Conservation (phyloP, 176 grass and related monocot genomes). For the Oryza glaberrima region DNA sequence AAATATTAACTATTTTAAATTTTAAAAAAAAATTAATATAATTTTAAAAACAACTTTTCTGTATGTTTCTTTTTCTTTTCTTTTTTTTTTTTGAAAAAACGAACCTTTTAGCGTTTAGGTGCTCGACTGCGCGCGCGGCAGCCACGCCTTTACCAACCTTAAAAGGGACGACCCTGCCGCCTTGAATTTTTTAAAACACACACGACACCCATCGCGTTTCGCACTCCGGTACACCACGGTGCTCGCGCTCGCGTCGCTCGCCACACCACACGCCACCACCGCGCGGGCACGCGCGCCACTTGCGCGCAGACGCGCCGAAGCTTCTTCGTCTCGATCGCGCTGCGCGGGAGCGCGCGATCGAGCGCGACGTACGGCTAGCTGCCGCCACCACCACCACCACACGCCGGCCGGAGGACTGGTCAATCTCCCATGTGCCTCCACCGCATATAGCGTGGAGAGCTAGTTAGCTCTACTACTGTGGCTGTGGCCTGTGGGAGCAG, state of each 20-base stretch:
- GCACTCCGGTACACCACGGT: not conserved
- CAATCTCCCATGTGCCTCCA: not conserved
- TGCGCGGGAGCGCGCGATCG: not conserved
- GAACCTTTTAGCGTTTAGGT: too few species aligned
- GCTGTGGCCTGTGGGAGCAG: too few species aligned
- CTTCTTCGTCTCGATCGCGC: constrained; percentile 2
- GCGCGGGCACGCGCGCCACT: not conserved
- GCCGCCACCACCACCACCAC: not conserved
- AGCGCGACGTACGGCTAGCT: not conserved
- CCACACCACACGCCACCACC: constrained; percentile 23
- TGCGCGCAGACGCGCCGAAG: constrained; percentile 17
- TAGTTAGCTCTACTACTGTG: not conserved
- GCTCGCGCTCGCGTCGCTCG: not conserved
- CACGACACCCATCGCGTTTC: not conserved
- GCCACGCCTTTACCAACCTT: constrained; percentile 21
- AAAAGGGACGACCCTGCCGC: constrained; percentile 42
- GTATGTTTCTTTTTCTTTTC: too few species aligned
- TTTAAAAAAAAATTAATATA: too few species aligned
- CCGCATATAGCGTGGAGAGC: constrained; percentile 1
- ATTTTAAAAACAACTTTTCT: too few species aligned
- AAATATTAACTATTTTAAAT: too few species aligned
- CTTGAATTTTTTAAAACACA: constrained; percentile 39
- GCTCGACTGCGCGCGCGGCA: too few species aligned
- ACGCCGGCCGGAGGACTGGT: not conserved
- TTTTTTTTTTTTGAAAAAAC: too few species aligned